Evolutionary conservation across 495 filamentous ascomycete genomes (phyloP), one percentile per base, ranked within the genome.

Genomic region (Xylaria castorea): DNA sequence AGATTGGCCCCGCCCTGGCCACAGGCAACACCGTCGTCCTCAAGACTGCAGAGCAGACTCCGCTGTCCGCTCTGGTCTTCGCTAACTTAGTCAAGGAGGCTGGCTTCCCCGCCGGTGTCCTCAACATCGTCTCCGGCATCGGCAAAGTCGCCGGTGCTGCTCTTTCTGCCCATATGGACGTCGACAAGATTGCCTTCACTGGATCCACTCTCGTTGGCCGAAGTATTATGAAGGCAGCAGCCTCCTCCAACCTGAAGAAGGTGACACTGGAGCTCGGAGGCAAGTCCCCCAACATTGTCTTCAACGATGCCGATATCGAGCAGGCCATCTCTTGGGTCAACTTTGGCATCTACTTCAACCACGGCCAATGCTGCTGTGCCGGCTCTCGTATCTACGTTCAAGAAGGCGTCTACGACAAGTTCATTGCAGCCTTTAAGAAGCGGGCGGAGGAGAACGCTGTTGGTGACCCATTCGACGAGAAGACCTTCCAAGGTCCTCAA

Each of bases 141-240:
- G 96, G 96, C 76, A 94, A 90, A 84, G 82, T 89, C 70, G 96
- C 97, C 67, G 96, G 96, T 83, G 94, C 96, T 46, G 95, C 96
- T 77, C 89, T 99, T 81, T 89, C 96, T 65, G 87, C 90, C 65
- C 96, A 99, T 87, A 98, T 98, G 95, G 93, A 96, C 83, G 85
- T 99, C 75, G 95, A 99, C 89, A 99, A 99, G 91, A 85, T 99
- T 75, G 96, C 96, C 79, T 99, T 99, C 88, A 99, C 96, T 73
- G 96, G 96, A 73, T 97, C 94, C 25, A 99, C 96, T 76, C 76
- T 92, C 66, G 92, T 97, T 71, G 96, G 96, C 76, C 94, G 96
- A 76, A 87, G 87, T 75, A 93, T 99, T 88, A 94, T 98, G 89
- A 97, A 98, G 90, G 94, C 95, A 38, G 94, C 96, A 16, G 96